A percentile compares a stretch with the other conserved stretches of the same genome.
phyloP scores from a whole-genome alignment of 345 rosid species.

The Eutrema yunnanense region DNA sequence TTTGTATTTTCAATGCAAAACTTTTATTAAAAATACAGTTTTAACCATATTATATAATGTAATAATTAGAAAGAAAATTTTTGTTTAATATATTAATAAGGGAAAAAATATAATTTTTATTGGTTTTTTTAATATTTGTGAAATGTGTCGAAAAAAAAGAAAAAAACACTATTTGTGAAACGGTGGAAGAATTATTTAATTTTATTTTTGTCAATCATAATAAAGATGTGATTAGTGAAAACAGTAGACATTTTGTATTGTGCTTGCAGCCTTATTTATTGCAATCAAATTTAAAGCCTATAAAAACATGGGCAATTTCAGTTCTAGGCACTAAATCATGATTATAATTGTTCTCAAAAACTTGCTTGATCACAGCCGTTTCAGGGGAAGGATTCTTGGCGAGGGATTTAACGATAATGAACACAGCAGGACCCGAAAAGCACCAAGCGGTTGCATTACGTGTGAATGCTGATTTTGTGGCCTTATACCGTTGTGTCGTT shows the following conservation, averaged over 20 bases:
- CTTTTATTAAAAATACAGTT: too few relatives aligned
- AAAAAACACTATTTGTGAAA: too few relatives aligned
- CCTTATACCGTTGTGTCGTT: constrained; percentile 51
- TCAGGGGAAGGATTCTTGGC: constrained; percentile 80
- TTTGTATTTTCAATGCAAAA: too few relatives aligned
- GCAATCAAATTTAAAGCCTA: not conserved
- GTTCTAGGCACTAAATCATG: not conserved
- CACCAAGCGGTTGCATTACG: constrained; percentile 82
- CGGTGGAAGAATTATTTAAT: not conserved
- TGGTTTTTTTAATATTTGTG: too few relatives aligned
- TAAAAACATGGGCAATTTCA: not conserved
- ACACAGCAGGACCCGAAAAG: constrained; percentile 72
- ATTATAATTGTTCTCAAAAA: not conserved
- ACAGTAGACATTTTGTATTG: not conserved
- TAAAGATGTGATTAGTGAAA: not conserved
- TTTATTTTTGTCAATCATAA: not conserved
- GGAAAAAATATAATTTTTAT: too few relatives aligned
- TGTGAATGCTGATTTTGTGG: constrained; percentile 60
- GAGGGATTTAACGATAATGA: constrained; percentile 58
- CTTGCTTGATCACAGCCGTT: constrained; percentile 42
- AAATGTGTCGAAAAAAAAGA: too few relatives aligned
- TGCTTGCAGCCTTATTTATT: not conserved
- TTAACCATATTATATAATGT: too few relatives aligned
- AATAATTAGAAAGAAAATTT: too few relatives aligned
- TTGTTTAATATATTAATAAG: too few relatives aligned